Evolutionary conservation across 768 basidiomycete genomes (phyloP).

Genomic region (Cystobasidium ongulense): DNA sequence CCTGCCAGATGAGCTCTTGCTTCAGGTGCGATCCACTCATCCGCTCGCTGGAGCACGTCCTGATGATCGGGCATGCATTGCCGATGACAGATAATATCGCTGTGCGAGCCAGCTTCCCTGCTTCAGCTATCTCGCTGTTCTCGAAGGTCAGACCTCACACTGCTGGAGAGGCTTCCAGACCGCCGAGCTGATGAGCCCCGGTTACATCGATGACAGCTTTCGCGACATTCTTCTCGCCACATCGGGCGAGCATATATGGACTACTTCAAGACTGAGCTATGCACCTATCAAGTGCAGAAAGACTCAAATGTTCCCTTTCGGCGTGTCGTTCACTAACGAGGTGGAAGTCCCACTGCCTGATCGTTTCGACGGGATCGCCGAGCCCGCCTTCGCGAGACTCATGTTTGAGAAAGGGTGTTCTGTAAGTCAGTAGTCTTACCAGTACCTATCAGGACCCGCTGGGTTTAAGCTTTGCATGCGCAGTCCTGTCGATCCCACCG

Average conservation of each 20-base stretch:
- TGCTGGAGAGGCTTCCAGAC: not conserved
- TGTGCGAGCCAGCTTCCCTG: not conserved
- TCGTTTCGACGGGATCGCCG: not conserved
- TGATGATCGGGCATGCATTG: too few species aligned
- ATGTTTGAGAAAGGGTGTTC: not conserved
- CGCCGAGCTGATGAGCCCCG: not conserved
- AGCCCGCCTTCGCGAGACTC: conserved; percentile 5
- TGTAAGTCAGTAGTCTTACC: not conserved
- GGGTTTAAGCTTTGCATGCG: too few species aligned
- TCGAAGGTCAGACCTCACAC: not conserved
- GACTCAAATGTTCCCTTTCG: conserved; percentile 27
- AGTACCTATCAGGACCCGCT: not conserved
- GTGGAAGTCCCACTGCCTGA: conserved; percentile 5
- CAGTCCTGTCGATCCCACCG: not conserved
- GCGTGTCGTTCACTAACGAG: conserved; percentile 5
- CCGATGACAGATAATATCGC: not conserved
- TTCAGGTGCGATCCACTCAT: not conserved
- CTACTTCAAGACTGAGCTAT: not conserved
- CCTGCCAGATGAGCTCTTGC: not conserved
- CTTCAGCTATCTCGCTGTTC: not conserved
- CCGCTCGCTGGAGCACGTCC: too few species aligned
- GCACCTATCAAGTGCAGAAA: not conserved
- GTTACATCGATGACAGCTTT: not conserved
- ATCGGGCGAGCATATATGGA: not conserved
- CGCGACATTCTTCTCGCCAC: not conserved